Conservation (phyloP, 2,329 filamentous ascomycete genomes). For the Arthroderma uncinatum region DNA sequence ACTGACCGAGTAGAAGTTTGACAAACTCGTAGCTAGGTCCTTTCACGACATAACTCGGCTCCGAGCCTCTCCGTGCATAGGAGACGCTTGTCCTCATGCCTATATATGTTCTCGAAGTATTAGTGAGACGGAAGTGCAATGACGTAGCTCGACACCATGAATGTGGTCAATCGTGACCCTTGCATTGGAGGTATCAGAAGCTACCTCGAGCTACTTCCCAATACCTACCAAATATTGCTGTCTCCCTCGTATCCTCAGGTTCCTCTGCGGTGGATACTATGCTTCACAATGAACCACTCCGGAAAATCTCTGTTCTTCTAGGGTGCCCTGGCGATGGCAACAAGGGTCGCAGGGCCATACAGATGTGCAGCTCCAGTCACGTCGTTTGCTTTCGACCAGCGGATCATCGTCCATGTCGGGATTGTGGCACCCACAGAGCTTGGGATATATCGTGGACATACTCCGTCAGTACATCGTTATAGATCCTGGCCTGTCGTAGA, state of each 20-base stretch:
- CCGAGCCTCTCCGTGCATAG: too few relatives aligned
- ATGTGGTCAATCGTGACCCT: background rate
- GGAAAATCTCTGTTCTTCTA: background rate
- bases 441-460: background rate
- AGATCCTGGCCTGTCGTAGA: background rate
- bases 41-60: too few relatives aligned
- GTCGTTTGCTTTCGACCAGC: background rate
- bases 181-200: background rate
- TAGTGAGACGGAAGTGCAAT: background rate
- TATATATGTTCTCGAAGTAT: background rate
- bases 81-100: background rate
- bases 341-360: background rate
- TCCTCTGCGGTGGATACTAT: background rate
- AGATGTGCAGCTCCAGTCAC: constrained; percentile 1
- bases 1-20: too few relatives aligned
- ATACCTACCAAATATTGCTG: background rate
- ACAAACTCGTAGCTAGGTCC: too few relatives aligned
- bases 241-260: background rate
- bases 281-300: background rate
- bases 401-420: background rate
- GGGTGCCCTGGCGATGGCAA: background rate
- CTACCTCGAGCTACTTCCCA: background rate
- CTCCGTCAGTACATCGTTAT: background rate
- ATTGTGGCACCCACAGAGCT: background rate
- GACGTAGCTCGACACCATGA: background rate